A percentile compares a stretch with the other conserved stretches of the same genome.
These are phyloP conservation scores for Plectosphaerella sp. DNA, from an alignment of 2,329 filamentous ascomycete genomes.

Conservation along the genomic window DNA sequence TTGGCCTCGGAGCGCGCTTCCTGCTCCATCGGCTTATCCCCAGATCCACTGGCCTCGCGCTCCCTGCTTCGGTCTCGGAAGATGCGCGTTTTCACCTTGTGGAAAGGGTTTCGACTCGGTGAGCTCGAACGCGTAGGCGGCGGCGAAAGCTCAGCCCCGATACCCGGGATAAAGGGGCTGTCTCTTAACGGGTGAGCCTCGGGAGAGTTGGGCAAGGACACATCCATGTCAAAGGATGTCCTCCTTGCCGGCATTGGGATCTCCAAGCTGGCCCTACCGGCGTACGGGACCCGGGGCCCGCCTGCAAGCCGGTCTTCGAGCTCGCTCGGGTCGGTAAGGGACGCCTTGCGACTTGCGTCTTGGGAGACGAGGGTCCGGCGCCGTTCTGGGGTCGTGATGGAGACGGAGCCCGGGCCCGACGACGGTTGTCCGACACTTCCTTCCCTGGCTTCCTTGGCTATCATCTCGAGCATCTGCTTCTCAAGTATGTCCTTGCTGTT, in stretches of 20 bases:
- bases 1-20: not conserved
- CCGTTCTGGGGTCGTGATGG: constrained; percentile 10
- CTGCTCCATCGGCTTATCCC: constrained; percentile 6
- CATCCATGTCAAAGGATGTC: constrained; percentile 38
- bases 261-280: constrained; percentile 42
- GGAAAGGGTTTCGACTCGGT: constrained; percentile 55
- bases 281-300: constrained; percentile 11
- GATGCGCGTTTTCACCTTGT: constrained; percentile 46
- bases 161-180: constrained; percentile 49
- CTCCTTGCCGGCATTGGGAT: constrained; percentile 34
- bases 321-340: constrained; percentile 34
- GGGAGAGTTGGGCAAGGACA: constrained; percentile 47
- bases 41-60: constrained; percentile 28
- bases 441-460: constrained; percentile 48
- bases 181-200: constrained; percentile 42
- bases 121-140: constrained; percentile 59
- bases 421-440: constrained; percentile 22
- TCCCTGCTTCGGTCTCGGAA: constrained; percentile 51
- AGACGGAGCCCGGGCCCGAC: not conserved
- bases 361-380: constrained; percentile 16
- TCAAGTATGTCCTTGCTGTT: constrained; percentile 50
- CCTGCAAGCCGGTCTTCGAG: constrained; percentile 25
- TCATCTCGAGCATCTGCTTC: constrained; percentile 59
- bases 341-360: constrained; percentile 27
- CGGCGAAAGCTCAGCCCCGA: constrained; percentile 60